Percentiles rank a stretch among this genome's conserved stretches.
phyloP scores from a whole-genome alignment of 2,329 filamentous ascomycete species.

The Fusarium sp. region DNA sequence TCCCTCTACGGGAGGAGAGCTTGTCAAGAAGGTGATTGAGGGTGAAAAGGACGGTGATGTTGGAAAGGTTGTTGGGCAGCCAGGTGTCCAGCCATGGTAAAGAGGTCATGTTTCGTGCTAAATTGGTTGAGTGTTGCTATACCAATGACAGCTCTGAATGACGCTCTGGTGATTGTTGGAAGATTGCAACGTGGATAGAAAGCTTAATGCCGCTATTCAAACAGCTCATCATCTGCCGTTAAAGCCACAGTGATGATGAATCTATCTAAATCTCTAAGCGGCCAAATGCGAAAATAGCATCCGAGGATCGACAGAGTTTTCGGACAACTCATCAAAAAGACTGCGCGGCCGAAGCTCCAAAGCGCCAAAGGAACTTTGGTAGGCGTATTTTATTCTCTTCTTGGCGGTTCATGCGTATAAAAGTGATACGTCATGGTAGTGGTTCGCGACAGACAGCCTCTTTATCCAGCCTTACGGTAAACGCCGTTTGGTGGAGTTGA shows the following conservation, averaged over 20 bases:
- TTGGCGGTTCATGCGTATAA: constrained; percentile 28
- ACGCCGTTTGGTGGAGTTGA: constrained; percentile 11
- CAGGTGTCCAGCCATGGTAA: constrained; percentile 51
- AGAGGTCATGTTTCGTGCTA: not conserved
- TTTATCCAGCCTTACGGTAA: constrained; percentile 10
- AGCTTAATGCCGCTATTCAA: not conserved
- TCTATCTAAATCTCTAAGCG: not conserved
- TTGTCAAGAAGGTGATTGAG: constrained; percentile 56
- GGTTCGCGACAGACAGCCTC: not conserved
- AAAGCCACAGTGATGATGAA: constrained; percentile 40
- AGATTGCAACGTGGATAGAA: not conserved
- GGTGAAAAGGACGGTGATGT: constrained; percentile 56
- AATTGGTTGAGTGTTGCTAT: not conserved
- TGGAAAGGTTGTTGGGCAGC: constrained; percentile 51
- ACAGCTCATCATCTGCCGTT: not conserved
- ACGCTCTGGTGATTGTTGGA: not conserved
- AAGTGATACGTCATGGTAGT: constrained; percentile 24
- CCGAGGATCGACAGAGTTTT: not conserved
- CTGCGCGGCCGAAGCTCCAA: not conserved
- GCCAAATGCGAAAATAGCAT: not conserved
- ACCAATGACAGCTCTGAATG: not conserved
- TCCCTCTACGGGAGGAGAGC: constrained; percentile 51
- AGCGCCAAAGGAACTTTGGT: not conserved
- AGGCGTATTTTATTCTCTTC: not conserved
- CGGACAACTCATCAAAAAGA: constrained; percentile 2